Conservation (phyloP, 768 basidiomycete species). For the Leccinum incarnatum region DNA sequence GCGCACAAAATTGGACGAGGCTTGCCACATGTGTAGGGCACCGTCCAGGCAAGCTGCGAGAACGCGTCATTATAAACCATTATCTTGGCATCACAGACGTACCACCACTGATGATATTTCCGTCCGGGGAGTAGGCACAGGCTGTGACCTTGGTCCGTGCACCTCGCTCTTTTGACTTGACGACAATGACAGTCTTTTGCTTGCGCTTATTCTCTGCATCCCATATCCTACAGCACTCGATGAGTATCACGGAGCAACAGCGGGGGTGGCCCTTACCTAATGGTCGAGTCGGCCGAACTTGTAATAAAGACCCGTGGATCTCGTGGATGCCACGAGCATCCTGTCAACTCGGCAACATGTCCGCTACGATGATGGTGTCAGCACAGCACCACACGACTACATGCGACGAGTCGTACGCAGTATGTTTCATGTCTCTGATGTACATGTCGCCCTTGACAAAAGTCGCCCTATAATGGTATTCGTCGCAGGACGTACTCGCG, state of each 20-base stretch:
- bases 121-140: constrained; percentile 88
- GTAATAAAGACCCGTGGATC: constrained; percentile 85
- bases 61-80: constrained; percentile 1
- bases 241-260: neutral
- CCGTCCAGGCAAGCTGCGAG: constrained; percentile 83
- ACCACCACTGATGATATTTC: constrained; percentile 89
- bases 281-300: constrained; percentile 91
- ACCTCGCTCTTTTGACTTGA: constrained; percentile 94
- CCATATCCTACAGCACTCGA: constrained; percentile 70
- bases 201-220: constrained; percentile 89
- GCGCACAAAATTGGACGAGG: constrained; percentile 88
- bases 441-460: constrained; percentile 96
- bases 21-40: constrained; percentile 89
- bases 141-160: constrained; percentile 87
- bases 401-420: constrained; percentile 61
- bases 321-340: constrained; percentile 92
- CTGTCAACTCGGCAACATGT: constrained; percentile 88
- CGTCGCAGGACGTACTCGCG: constrained; percentile 38
- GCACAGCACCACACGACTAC: constrained; percentile 3
- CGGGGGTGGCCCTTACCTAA: constrained; percentile 55
- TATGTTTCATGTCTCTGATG: constrained; percentile 98
- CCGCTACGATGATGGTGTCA: constrained; percentile 53
- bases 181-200: constrained; percentile 94
- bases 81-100: constrained; percentile 23
- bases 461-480: constrained; percentile 60